These are phyloP conservation scores for Hordeum marinum DNA, from an alignment of 176 grass and related monocot genomes.

Conservation along the genomic window DNA sequence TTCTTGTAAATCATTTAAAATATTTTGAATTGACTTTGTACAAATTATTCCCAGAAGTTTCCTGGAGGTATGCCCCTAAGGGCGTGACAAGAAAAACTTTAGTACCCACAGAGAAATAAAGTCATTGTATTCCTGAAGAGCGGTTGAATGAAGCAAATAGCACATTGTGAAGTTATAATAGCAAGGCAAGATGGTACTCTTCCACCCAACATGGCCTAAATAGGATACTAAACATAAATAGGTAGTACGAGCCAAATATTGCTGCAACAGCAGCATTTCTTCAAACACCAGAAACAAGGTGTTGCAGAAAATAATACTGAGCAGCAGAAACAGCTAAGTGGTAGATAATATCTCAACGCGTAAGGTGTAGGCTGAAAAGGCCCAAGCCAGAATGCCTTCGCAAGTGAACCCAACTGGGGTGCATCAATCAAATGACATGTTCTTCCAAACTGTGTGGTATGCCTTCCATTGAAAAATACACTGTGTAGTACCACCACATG, in stretches of 20 bases:
- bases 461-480: constrained; percentile 7
- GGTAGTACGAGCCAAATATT: background rate
- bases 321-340: background rate
- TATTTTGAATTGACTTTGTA: background rate
- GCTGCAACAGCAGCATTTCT: background rate
- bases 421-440: background rate
- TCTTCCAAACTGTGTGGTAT: background rate
- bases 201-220: background rate
- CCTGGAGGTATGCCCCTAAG: background rate
- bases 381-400: background rate
- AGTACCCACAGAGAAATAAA: background rate
- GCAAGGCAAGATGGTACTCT: background rate
- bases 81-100: background rate
- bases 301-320: background rate
- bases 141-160: background rate
- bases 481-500: background rate
- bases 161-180: background rate
- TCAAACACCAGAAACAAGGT: background rate
- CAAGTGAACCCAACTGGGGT: background rate
- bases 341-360: constrained; percentile 8
- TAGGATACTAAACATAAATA: background rate
- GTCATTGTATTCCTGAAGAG: background rate
- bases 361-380: background rate
- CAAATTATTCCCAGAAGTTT: background rate
- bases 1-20: background rate